phyloP scores from a whole-genome alignment of 2,329 filamentous ascomycete species.

The Kalmusia sp. region DNA sequence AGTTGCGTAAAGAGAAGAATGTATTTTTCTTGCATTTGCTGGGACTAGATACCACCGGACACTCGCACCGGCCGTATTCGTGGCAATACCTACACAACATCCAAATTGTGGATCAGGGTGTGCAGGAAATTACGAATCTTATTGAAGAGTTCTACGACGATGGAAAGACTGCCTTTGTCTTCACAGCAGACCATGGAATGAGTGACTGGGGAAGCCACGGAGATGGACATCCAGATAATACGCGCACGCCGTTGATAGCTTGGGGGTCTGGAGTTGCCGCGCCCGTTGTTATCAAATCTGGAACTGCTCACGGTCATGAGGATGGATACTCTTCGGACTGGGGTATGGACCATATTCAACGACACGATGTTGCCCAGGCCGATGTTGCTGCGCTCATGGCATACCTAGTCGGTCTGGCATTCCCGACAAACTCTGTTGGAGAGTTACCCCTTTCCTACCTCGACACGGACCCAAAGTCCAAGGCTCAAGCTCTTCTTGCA shows the following conservation, averaged over 20 bases:
- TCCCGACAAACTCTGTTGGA: conserved; percentile 95
- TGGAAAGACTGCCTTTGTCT: conserved; percentile 89
- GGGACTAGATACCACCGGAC: conserved; percentile 89
- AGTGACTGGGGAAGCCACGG: conserved; percentile 99
- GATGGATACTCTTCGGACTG: conserved; percentile 88
- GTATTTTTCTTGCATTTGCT: conserved; percentile 96
- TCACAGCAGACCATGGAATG: conserved; percentile 99
- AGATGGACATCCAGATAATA: conserved; percentile 97
- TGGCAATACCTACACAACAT: conserved; percentile 95
- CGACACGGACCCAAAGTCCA: conserved; percentile 73
- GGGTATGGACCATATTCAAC: conserved; percentile 78
- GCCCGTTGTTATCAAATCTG: conserved; percentile 65
- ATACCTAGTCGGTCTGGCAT: conserved; percentile 85
- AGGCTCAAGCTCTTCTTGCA: conserved; percentile 82
- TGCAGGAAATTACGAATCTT: conserved; percentile 80
- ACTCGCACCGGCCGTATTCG: conserved; percentile 87
- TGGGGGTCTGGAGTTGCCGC: conserved; percentile 92
- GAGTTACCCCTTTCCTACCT: conserved; percentile 87
- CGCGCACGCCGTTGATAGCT: conserved; percentile 86
- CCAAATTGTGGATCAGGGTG: conserved; percentile 89
- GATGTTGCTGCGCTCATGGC: conserved; percentile 96
- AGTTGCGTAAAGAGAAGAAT: conserved; percentile 80
- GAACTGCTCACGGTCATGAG: conserved; percentile 81
- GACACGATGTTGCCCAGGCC: conserved; percentile 92
- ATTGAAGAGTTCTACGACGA: conserved; percentile 85